Evolutionary conservation across 1,139 yeast genomes (phyloP), one percentile per base, ranked within the genome.

Genomic region (Lodderomyces oxycetoniae): DNA sequence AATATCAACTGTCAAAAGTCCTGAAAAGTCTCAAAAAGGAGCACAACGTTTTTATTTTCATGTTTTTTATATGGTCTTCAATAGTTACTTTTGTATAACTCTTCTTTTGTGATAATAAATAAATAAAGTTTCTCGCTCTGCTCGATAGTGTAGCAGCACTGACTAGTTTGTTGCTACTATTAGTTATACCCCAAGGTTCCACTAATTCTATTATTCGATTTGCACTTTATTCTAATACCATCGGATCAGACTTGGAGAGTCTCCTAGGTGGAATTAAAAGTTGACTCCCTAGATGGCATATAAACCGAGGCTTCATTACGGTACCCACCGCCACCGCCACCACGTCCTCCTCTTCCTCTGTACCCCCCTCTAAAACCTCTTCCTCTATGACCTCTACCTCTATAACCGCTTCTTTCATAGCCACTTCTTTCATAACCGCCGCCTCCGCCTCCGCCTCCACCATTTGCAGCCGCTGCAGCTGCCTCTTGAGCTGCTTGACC

Each of bases 401-500:
- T 54, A 15, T 63, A 62, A 40, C 66, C 50, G 41, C 64, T 49
- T 36, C 44, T 50, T 2, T 59, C 55, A 16, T 63, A 61, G 41
- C 66, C 50, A 12, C 39, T 23, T n/a, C 65, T 60, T 38, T 63
- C 47, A 10, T 24, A 23, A 17, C 23, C 26, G 3, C 31, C 34
- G 7, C 65, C 60, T 38, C 63, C 47, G 7, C 27, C 32, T 15
- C 23, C 21, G 3, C 31, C 34, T 17, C 17, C 23, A 5, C 34
- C 30, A 33, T 35, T 34, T 54, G 40, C 63, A 41, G 39, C 49
- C 47, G 6, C 64, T 26, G 45, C 50, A 17, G 52, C 52, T 12
- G 49, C 52, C 46, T 67, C 74, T 33, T 63, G 71, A 30, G 63
- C 49, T 1, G 66, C 72, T 57, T 91, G 98, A 1, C 96, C 97